These are phyloP conservation scores for Ceratocystiopsis minuta DNA, from an alignment of 2,329 filamentous ascomycete genomes.

Conservation along the genomic window DNA sequence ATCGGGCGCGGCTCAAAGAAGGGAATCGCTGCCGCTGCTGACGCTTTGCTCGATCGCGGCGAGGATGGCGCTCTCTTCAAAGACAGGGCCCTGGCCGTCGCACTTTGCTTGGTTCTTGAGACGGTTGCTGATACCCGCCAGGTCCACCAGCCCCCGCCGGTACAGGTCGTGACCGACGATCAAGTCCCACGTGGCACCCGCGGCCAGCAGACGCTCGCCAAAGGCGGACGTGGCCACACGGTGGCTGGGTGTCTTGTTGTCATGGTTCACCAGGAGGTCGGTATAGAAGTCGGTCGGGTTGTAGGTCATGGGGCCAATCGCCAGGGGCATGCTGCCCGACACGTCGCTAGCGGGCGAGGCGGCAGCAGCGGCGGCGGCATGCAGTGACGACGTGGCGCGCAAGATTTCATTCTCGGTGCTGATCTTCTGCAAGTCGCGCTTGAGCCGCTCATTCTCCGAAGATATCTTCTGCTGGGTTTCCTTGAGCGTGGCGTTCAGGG, in stretches of 20 bases:
- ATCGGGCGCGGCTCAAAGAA: constrained; percentile 23
- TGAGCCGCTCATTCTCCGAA: constrained; percentile 73
- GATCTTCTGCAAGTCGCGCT: constrained; percentile 64
- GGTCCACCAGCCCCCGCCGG: constrained; percentile 59
- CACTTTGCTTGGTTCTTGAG: constrained; percentile 61
- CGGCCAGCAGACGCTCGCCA: constrained; percentile 53
- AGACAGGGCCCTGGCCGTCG: constrained; percentile 77
- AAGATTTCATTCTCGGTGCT: constrained; percentile 87
- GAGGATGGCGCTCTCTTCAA: constrained; percentile 57
- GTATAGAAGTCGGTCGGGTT: constrained; percentile 56
- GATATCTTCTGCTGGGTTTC: constrained; percentile 52
- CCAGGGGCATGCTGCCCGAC: constrained; percentile 27
- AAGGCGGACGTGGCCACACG: constrained; percentile 47
- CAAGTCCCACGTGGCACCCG: constrained; percentile 73
- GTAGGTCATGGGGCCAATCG: constrained; percentile 52
- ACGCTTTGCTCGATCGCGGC: constrained; percentile 64
- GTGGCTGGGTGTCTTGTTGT: constrained; percentile 46
- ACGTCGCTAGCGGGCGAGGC: constrained; percentile 25
- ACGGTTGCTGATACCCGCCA: constrained; percentile 61
- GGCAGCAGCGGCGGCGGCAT: constrained; percentile 10
- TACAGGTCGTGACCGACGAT: constrained; percentile 69
- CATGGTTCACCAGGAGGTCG: constrained; percentile 41
- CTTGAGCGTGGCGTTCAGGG: constrained; percentile 63
- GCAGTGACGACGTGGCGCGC: constrained; percentile 49
- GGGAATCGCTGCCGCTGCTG: constrained; percentile 58